These are phyloP conservation scores for Yarrowia sp. DNA, from an alignment of 805 yeast genomes.

Conservation along the genomic window DNA sequence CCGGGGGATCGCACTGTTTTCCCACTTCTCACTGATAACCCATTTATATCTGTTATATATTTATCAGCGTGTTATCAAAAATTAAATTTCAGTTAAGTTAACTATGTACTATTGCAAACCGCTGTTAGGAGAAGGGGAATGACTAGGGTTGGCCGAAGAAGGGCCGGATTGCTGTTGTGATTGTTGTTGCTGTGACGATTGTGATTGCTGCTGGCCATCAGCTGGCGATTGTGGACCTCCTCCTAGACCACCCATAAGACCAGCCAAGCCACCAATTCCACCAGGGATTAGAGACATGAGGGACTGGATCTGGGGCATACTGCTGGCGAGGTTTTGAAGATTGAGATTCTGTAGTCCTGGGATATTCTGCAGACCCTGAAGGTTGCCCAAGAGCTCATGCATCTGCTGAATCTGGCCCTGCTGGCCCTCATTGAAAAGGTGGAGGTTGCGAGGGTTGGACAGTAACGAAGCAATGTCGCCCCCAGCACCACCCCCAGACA, in stretches of 20 bases:
- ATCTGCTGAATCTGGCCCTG: conserved; percentile 21
- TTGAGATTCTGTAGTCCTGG: conserved; percentile 10
- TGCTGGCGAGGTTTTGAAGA: conserved; percentile 12
- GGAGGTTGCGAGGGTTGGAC: conserved; percentile 20
- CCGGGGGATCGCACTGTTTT: too few relatives aligned
- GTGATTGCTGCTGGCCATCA: not conserved
- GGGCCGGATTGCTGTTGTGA: not conserved
- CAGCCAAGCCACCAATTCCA: conserved; percentile 20
- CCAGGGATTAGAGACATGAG: conserved; percentile 23
- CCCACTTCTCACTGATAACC: not conserved
- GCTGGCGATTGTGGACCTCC: not conserved
- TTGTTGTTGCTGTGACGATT: not conserved
- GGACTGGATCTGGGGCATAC: conserved; percentile 21
- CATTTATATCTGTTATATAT: too few relatives aligned
- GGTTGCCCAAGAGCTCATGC: conserved; percentile 17
- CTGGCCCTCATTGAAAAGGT: conserved; percentile 14
- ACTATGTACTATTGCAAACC: conserved; percentile 14
- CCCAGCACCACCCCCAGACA: conserved; percentile 2
- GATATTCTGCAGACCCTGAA: conserved; percentile 15
- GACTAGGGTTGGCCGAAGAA: not conserved
- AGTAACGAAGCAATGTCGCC: conserved; percentile 7
- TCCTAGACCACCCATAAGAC: conserved; percentile 11
- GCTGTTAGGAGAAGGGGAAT: conserved; percentile 10
- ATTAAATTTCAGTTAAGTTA: not conserved
- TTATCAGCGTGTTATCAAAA: too few relatives aligned